These are phyloP conservation scores for Simmondsia chinensis DNA, from an alignment of 148 eudicot genomes.

Conservation along the genomic window DNA sequence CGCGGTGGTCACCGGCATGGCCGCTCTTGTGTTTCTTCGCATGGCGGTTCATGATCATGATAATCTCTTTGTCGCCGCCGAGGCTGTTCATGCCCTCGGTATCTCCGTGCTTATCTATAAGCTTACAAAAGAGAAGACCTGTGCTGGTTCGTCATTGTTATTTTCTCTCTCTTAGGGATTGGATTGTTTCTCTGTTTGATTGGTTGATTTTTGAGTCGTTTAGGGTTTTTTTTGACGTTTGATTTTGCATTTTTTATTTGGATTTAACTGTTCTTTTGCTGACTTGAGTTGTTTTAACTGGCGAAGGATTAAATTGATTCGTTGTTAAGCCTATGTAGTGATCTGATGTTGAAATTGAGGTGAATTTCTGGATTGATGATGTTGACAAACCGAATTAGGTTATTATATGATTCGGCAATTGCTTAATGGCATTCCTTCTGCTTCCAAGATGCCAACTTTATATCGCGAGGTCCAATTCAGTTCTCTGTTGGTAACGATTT, in stretches of 20 bases:
- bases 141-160: conserved; percentile 27
- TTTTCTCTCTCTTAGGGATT: not conserved
- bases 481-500: too few relatives aligned
- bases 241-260: not conserved
- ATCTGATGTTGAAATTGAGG: not conserved
- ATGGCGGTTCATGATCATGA: conserved; percentile 52
- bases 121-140: conserved; percentile 50
- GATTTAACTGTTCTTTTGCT: too few relatives aligned
- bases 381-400: too few relatives aligned
- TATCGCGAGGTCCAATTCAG: too few relatives aligned
- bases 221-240: not conserved
- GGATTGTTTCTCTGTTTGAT: not conserved
- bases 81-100: conserved; percentile 61
- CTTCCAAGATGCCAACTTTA: too few relatives aligned
- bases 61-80: conserved; percentile 52
- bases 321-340: too few relatives aligned
- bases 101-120: conserved; percentile 45
- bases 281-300: too few relatives aligned
- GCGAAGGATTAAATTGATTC: too few relatives aligned
- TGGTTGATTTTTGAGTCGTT: not conserved
- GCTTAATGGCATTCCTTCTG: too few relatives aligned
- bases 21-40: conserved; percentile 32
- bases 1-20: conserved; percentile 25
- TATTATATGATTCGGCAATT: too few relatives aligned
- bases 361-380: too few relatives aligned